phyloP scores from a whole-genome alignment of 2,329 filamentous ascomycete species.

The Rutstroemia sp. region DNA sequence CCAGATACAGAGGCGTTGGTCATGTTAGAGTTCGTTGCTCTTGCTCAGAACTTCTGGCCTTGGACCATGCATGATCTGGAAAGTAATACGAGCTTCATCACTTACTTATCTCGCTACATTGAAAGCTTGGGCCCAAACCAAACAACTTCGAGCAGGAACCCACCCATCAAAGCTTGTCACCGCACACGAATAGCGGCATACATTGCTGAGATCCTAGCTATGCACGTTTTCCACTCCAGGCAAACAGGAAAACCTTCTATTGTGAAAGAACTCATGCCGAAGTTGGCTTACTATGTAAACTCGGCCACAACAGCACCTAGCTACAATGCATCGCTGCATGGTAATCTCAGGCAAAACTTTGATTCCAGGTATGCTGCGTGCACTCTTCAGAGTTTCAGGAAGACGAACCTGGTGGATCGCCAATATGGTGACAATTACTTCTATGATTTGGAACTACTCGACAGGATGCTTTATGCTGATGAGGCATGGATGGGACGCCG shows the following conservation, averaged over 20 bases:
- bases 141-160: conserved; percentile 45
- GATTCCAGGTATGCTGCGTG: conserved; percentile 67
- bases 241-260: conserved; percentile 64
- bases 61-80: conserved; percentile 82
- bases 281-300: conserved; percentile 72
- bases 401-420: conserved; percentile 57
- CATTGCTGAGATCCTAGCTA: conserved; percentile 79
- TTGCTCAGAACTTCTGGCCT: conserved; percentile 90
- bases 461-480: conserved; percentile 70
- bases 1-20: conserved; percentile 61
- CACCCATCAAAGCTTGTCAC: conserved; percentile 39
- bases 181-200: conserved; percentile 70
- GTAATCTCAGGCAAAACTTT: conserved; percentile 80
- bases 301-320: conserved; percentile 70
- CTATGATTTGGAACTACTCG: conserved; percentile 71
- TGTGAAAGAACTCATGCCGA: conserved; percentile 63
- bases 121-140: conserved; percentile 46
- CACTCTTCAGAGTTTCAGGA: conserved; percentile 71
- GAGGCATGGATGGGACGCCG: conserved; percentile 65
- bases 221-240: conserved; percentile 81
- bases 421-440: conserved; percentile 72
- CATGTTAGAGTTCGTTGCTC: conserved; percentile 78
- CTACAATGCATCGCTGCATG: conserved; percentile 83
- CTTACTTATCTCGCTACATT: conserved; percentile 64
- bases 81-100: conserved; percentile 66